Percentiles rank a stretch among this genome's conserved stretches.
Conservation (phyloP, 129 eudicot species). For the Artemisia annua region DNA sequence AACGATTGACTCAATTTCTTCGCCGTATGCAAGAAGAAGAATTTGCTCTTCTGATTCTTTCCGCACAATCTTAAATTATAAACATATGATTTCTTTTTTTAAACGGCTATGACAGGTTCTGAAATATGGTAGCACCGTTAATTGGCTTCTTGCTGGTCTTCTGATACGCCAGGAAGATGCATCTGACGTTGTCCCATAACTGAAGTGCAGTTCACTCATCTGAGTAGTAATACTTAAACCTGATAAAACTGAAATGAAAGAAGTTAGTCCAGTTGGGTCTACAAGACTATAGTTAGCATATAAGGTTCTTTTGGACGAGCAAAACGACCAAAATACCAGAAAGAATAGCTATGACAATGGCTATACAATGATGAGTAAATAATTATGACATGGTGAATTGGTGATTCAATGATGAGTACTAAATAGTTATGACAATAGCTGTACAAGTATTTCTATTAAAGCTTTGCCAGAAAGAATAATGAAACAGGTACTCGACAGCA, state of each 20-base stretch:
- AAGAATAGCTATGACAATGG: too few species aligned
- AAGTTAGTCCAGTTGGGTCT: too few species aligned
- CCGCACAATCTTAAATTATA: neutral
- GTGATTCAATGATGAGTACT: too few species aligned
- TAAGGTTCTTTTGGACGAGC: too few species aligned
- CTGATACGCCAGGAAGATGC: neutral
- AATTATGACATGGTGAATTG: too few species aligned
- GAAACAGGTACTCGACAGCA: too few species aligned
- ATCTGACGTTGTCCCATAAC: neutral
- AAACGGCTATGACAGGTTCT: neutral
- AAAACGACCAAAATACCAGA: too few species aligned
- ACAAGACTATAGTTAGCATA: too few species aligned
- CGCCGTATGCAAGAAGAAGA: constrained; percentile 2
- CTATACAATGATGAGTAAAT: too few species aligned
- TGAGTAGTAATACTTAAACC: neutral
- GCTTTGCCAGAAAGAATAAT: too few species aligned
- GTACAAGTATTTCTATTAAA: too few species aligned
- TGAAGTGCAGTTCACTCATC: neutral
- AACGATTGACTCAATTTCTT: neutral
- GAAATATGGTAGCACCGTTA: neutral
- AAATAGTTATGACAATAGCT: too few species aligned
- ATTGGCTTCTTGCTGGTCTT: neutral
- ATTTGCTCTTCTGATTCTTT: constrained; percentile 1
- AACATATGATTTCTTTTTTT: neutral
- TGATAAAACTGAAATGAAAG: neutral